Percentiles rank a stretch among this genome's conserved stretches.
Evolutionary conservation across 129 eudicot species (phyloP).

Genomic region (Daucus carota): DH1_v3.0 NC_030384.2:37101001-37101500

Average conservation of each 20-base stretch:
- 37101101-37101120: not conserved
- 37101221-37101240: constrained; percentile 91
- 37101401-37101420: too few relatives aligned
- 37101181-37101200: constrained; percentile 90
- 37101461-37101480: too few relatives aligned
- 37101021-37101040: constrained; percentile 59
- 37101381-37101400: too few relatives aligned
- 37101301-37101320: too few relatives aligned
- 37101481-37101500: too few relatives aligned
- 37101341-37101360: too few relatives aligned
- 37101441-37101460: too few relatives aligned
- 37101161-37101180: constrained; percentile 75
- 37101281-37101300: not conserved
- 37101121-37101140: not conserved
- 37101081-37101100: constrained; percentile 23
- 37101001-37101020: constrained; percentile 42
- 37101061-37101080: constrained; percentile 78
- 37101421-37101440: too few relatives aligned
- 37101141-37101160: constrained; percentile 18
- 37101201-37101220: constrained; percentile 91
- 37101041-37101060: constrained; percentile 87
- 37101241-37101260: not conserved
- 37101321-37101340: too few relatives aligned
- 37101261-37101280: not conserved
- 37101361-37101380: too few relatives aligned